Base-by-base conservation (phyloP, 148 eudicot species). In the Gaultheria prostrata region DNA sequence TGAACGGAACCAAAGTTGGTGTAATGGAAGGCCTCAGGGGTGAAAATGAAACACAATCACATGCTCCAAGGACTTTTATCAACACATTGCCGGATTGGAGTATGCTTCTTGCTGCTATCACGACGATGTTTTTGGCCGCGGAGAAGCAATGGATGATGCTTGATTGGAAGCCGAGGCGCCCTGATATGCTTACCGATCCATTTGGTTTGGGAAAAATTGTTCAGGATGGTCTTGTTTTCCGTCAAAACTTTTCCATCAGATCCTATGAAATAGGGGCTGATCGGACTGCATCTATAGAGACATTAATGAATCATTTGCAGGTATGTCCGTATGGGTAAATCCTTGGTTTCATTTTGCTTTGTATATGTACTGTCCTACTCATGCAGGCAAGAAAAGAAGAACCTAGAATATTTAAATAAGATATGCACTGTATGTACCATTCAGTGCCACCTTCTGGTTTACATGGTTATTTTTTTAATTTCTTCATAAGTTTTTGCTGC, bases 121-220 rank as follows among this genome's bases (percentile, higher is more conserved):
- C 99, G 5, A 97, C 99, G 0, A 86, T 95, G 17, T 95, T 97
- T 82, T 91, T 97, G 91, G 98, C 99, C 30, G 99, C 99, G 6
- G 99, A 97, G 91, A 95, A 97, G 93, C 99, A 97, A 76, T 97
- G 99, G 99, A 93, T 90, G 98, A 93, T 93, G 98, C 93, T 97
- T 72, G 98, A 94, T 83, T 97, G 99, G 99, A 97, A 97, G 84
- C 92, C 98, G 1, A 95, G 89, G 89, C 93, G 99, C 32, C 80
- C 96, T 32, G 98, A 95, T 74, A 87, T 86, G 89, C 92, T 97
- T 86, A 76, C 65, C 48, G 99, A 93, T 80, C 92, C 98, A 5
- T 95, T 95, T 92, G 98, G 98, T 57, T 84, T 97, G 77, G 99
- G 99, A 33, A 86, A 87, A 83, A 93, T 95, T 79, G 96, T 95